Percentiles rank a stretch among this genome's conserved stretches.
Evolutionary conservation across 805 yeast genomes (phyloP).

Genomic region (Candida easanensis): DNA sequence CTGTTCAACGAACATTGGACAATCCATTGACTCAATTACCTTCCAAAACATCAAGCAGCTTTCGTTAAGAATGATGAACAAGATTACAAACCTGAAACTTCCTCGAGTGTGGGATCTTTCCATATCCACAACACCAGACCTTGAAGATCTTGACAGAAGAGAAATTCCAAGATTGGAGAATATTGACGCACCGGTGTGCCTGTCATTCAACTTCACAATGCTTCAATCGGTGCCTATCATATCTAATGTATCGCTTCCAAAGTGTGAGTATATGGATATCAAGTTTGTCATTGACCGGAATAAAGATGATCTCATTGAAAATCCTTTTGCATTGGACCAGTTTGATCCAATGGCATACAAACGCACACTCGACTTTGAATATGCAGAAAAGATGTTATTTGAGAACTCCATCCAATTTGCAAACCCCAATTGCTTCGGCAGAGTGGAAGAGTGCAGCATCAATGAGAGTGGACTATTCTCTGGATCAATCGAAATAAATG

Average conservation of each 20-base stretch:
- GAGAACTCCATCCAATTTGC: not conserved
- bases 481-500: not conserved
- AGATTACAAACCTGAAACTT: not conserved
- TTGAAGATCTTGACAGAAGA: not conserved
- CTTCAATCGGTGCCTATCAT: constrained; percentile 1
- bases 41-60: not conserved
- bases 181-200: not conserved
- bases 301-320: not conserved
- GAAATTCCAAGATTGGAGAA: not conserved
- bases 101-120: not conserved
- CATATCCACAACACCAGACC: constrained; percentile 1
- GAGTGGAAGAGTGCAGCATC: not conserved
- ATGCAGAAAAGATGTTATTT: not conserved
- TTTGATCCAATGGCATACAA: not conserved
- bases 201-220: not conserved
- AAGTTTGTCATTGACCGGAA: not conserved
- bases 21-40: not conserved
- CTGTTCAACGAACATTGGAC: not conserved
- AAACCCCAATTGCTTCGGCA: not conserved
- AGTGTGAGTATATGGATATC: not conserved
- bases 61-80: constrained; percentile 1
- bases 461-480: not conserved
- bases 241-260: not conserved
- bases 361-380: not conserved
- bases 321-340: not conserved